Evolutionary conservation across 2,329 filamentous ascomycete genomes (phyloP), one percentile per base, ranked within the genome.

Genomic region (Aspergillus hiratsukae): DNA sequence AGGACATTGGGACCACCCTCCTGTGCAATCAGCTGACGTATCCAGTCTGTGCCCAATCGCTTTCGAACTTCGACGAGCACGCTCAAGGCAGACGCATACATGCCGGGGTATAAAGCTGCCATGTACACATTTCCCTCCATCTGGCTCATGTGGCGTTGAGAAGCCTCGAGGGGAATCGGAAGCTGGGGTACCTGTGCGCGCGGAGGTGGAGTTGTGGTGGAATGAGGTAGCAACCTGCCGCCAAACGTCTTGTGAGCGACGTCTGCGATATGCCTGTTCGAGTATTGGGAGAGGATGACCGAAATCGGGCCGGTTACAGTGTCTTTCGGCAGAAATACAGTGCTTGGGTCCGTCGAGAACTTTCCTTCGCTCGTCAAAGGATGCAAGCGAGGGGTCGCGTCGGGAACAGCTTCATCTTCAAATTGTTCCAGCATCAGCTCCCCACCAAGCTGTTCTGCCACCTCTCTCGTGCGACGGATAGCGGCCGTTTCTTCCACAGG

Each of bases 231-330:
- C 0, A 86, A 84, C 3, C 75, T 75, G 0, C 93, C 93, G 46
- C 92, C 93, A 69, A 96, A 93, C 0, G 84, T 80, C 46, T 80
- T 82, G 62, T 90, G 84, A 0, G 92, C 89, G 1, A 88, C 82
- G 55, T 87, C 82, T 35, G 81, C 80, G 31, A 97, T 78, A 69
- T 99, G 94, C 55, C 86, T 88, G 46, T 86, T 83, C 56, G 90
- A 83, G 53, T 85, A 83, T 54, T 87, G 79, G 14, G 80, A 80
- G 2, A 97, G 79, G 2, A 96, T 79, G 4, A 82, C 74, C 1
- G 83, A 80, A 19, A 96, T 86, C 0, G 91, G 91, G 3, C 82
- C 76, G 8, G 89, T 81, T 43, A 97, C 81, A 2, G 83, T 79
- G n/a, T 80, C 77, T 61, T 84, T 82, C 0, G 93, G 91, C 3